Evolutionary conservation across 2,329 filamentous ascomycete genomes (phyloP).

Genomic region (Claviceps sorghi): DNA sequence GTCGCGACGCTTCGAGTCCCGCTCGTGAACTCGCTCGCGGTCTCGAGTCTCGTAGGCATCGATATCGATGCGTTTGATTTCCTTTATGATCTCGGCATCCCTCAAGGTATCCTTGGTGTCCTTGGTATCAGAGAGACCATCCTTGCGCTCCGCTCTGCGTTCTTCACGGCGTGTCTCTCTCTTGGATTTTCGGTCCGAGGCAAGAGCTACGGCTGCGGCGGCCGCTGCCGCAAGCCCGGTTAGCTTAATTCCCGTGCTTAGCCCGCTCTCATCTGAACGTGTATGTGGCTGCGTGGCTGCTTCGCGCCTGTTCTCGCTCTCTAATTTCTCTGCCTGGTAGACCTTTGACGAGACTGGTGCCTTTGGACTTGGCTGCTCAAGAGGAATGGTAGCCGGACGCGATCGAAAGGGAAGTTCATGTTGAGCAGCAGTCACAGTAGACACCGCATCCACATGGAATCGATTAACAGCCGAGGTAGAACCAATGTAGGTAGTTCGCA

Average conservation of each 20-base stretch:
- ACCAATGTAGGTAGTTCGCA: constrained; percentile 53
- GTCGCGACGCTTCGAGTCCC: constrained; percentile 11
- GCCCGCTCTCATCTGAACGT: constrained; percentile 23
- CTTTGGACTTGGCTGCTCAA: constrained; percentile 78
- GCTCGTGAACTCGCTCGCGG: constrained; percentile 11
- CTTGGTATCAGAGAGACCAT: constrained; percentile 8
- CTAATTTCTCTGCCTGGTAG: constrained; percentile 37
- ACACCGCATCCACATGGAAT: constrained; percentile 43
- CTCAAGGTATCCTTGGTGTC: constrained; percentile 2
- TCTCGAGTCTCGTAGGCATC: constrained; percentile 4
- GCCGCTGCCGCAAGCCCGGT: constrained; percentile 34
- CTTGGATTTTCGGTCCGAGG: constrained; percentile 12
- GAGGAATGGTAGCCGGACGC: constrained; percentile 46
- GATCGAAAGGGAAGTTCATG: constrained; percentile 25
- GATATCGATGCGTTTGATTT: constrained; percentile 6
- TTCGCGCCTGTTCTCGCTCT: constrained; percentile 22
- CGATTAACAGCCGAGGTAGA: constrained; percentile 49
- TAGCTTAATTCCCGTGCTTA: constrained; percentile 29
- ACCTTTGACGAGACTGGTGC: constrained; percentile 56
- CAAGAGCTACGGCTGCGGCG: constrained; percentile 26
- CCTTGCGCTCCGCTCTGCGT: constrained; percentile 10
- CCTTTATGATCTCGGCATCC: not conserved
- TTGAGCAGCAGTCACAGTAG: constrained; percentile 28
- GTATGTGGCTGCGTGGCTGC: constrained; percentile 14
- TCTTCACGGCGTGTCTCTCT: constrained; percentile 9